Base-by-base conservation (phyloP, 148 eudicot genomes). In the Polygonum maritimum region DNA sequence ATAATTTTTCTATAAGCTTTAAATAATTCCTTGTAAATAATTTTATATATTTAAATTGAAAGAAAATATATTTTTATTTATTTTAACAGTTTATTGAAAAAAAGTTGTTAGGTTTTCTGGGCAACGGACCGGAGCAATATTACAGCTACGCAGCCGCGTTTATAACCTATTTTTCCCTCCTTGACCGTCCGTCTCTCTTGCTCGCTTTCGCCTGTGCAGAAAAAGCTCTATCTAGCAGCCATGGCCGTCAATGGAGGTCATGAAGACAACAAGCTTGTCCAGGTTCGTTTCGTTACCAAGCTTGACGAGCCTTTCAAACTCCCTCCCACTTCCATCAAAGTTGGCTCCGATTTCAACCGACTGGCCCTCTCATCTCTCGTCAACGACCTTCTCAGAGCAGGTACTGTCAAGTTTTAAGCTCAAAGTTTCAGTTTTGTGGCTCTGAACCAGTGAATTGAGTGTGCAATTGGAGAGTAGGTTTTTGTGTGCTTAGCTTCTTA, bases 341-440 rank as follows among this genome's bases (percentile, higher is more conserved):
- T 94, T 36, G 97, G 88, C 14, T 84, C 98, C 9, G 83, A 86
- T 65, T 84, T 94, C 81, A 90, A 93, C 31, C 88, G 98, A 0
- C 71, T 86, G n/a, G 96, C 93, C 78, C 91, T 94, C 54, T 94
- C 98, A 39, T 77, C 88, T 10, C 76, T 94, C 71, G 83, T 94
- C 84, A 94, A 94, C 81, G 84, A 75, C 72, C 88, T 94, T 71
- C 90, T 94, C 71, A 65, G 70, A 77, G 74, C 91, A 2, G 84
- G 95, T 90, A 81, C 15, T 44, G 19, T 41, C 8, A 44, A 16
- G 12, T 15, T 21, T 3, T 26, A 62, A 31, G 6, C 69, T 62
- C 16, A 16, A 57, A 26, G 36, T 41, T 18, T 76, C 14, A 7
- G 7, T 69, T 13, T 13, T 39, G 0, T 14, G 2, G 6, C 4